phyloP scores from a whole-genome alignment of 176 grass and related monocot species.

The Zea luxurians region DNA sequence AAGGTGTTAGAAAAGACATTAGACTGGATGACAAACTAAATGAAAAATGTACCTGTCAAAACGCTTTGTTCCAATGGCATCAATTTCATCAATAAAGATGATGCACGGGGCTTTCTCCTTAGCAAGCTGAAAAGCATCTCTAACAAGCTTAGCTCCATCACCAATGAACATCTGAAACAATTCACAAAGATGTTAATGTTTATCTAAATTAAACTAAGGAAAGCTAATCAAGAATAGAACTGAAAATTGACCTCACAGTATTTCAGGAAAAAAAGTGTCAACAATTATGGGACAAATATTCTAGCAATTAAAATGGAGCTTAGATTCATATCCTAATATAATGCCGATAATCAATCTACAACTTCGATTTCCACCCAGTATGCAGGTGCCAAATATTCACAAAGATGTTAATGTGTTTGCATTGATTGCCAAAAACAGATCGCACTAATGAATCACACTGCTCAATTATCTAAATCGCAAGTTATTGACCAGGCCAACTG shows the following conservation, averaged over 20 bases:
- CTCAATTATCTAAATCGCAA: background rate
- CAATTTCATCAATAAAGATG: slow-evolving; percentile 29
- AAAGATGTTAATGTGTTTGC: no score
- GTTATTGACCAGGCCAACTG: background rate
- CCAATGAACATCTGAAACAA: slow-evolving; percentile 21
- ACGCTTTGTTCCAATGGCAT: slow-evolving; percentile 31
- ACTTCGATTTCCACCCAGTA: background rate
- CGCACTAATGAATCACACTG: background rate
- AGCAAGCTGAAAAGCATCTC: slow-evolving; percentile 25
- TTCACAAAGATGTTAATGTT: slow-evolving; percentile 1
- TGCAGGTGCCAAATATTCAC: background rate
- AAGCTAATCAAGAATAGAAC: background rate
- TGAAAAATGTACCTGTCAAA: background rate
- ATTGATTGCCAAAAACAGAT: background rate
- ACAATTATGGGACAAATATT: background rate
- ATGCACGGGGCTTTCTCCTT: slow-evolving; percentile 30
- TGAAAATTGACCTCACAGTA: background rate
- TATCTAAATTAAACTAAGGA: background rate
- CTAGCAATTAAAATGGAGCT: no score
- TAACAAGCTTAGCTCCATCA: slow-evolving; percentile 21
- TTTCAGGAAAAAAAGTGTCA: background rate
- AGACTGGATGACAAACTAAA: background rate
- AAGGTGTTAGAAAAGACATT: background rate
- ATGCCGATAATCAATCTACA: background rate
- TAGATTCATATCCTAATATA: background rate